Evolutionary conservation across 2,329 filamentous ascomycete genomes (phyloP), one percentile per base, ranked within the genome.

Genomic region (Cordyceps militaris): DNA sequence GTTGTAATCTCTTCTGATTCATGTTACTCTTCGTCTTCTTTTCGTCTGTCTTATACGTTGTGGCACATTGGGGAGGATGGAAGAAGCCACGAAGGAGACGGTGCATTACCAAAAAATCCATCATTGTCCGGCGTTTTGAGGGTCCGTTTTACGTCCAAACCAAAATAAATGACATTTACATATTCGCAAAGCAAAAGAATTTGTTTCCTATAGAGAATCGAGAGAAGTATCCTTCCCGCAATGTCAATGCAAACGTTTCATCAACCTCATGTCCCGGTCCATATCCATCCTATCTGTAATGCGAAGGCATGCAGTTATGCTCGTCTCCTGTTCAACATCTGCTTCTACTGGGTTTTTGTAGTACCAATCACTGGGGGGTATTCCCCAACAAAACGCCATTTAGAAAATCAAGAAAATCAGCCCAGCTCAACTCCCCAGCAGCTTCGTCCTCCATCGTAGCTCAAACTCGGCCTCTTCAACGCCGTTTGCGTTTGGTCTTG

Each of bases 41-140:
- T 40, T 57, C 23, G 26, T 60, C 43, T 40, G 24, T 48, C 5
- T 23, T 34, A 16, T 13, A 34, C 24, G 28, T 19, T 57, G 38
- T 24, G 16, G 54, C 38, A 34, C 23, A 30, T 24, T 16, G 26
- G 46, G 36, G 23, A 16, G 14, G 23, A n/a, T 1, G 34, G 28
- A 8, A 24, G 21, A 52, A 14, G 44, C n/a, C 26, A 36, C 23
- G 47, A 59, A 50, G 50, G 52, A 55, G 34, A 59, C 24, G 38
- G 51, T 36, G 38, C 50, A 53, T 52, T 13, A 34, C 43, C 43
- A 44, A 46, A 34, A 38, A 44, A 30, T 14, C 36, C 23, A 57
- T 59, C 58, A 59, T 56, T 50, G 58, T 59, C 52, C 46, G 58
- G 58, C 58, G 58, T 57, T 56, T 59, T 59, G 58, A 49, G 51